phyloP scores from a whole-genome alignment of 192 early-diverging fungal genomes.

The Jimgerdemannia flammicorona region DNA sequence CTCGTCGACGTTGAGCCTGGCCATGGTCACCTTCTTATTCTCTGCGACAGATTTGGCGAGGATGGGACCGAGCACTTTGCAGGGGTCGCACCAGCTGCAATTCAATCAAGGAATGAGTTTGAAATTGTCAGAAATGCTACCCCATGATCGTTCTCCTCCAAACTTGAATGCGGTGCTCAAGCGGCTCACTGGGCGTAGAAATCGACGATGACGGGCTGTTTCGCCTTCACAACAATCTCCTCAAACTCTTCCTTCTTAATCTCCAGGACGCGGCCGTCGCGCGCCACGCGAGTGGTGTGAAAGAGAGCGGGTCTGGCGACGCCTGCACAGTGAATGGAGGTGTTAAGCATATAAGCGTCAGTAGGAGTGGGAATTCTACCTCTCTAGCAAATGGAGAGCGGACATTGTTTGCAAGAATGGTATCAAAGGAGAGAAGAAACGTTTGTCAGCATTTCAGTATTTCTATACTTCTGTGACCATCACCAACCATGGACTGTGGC shows the following conservation, averaged over 20 bases:
- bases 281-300: not conserved
- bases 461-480: not conserved
- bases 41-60: conserved; percentile 59
- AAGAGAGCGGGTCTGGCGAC: not conserved
- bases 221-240: conserved; percentile 46
- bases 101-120: not conserved
- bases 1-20: conserved; percentile 78
- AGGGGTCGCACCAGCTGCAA: conserved; percentile 80
- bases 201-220: conserved; percentile 74
- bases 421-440: not conserved
- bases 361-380: not conserved
- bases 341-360: no score
- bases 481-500: no score
- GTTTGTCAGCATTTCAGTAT: not conserved
- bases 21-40: conserved; percentile 63
- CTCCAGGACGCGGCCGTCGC: not conserved
- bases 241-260: not conserved
- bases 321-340: not conserved
- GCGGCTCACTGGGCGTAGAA: conserved; percentile 68
- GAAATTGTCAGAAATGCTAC: no score
- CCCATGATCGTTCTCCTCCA: not conserved
- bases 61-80: conserved; percentile 70
- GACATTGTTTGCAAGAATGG: not conserved
- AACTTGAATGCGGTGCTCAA: not conserved
- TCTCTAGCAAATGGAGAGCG: not conserved